These are phyloP conservation scores for Gastrodia elata DNA, from an alignment of 106 monocot genomes.

Conservation along the genomic window DNA sequence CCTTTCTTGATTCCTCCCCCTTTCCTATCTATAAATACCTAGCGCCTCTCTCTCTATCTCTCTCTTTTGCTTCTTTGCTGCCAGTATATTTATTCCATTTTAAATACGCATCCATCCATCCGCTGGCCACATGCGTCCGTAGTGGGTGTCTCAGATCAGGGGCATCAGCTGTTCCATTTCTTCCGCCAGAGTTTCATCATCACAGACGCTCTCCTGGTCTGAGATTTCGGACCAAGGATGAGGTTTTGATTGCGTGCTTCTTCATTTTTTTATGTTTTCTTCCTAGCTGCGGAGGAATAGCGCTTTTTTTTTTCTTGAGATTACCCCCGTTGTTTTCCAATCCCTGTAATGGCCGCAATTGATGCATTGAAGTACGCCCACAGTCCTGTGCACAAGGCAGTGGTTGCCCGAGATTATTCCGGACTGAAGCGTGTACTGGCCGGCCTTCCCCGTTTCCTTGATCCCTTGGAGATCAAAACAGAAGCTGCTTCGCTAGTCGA, in stretches of 20 bases:
- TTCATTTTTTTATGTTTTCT: constrained; percentile 18
- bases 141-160: constrained; percentile 11
- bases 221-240: constrained; percentile 8
- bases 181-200: neutral
- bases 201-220: neutral
- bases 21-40: constrained; percentile 7
- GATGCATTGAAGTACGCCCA: constrained; percentile 56
- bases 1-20: constrained; percentile 16
- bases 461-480: constrained; percentile 46
- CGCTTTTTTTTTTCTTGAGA: constrained; percentile 6
- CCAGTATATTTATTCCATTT: neutral
- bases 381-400: constrained; percentile 67
- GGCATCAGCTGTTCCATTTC: constrained; percentile 11
- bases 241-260: constrained; percentile 16
- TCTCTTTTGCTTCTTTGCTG: constrained; percentile 8
- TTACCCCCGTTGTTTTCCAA: neutral
- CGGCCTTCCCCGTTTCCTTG: constrained; percentile 38
- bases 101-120: constrained; percentile 4
- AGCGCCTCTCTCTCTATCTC: neutral
- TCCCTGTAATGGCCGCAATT: constrained; percentile 28
- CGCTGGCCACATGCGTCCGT: neutral
- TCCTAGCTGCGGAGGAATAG: neutral
- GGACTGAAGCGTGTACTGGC: constrained; percentile 28
- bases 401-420: constrained; percentile 43
- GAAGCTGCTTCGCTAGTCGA: constrained; percentile 61